Evolutionary conservation across 176 grass and related monocot species (phyloP).

Genomic region (Triticum urartu): DNA sequence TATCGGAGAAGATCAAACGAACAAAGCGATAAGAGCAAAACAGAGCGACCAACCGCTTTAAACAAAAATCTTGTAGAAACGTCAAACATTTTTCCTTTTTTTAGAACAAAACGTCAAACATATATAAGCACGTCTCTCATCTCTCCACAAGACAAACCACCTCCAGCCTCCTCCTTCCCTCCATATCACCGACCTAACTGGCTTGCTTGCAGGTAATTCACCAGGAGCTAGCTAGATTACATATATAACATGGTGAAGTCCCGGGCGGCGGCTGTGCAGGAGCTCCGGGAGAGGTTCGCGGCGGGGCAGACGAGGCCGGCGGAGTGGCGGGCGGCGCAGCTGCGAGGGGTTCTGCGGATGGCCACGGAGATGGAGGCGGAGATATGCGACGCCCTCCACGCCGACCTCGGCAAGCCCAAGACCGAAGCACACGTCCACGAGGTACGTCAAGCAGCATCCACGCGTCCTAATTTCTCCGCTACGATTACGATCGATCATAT

Average conservation of each 20-base stretch:
- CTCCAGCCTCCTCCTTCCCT: neutral
- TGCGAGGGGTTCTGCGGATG: slow-evolving; percentile 50
- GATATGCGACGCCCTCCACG: slow-evolving; percentile 53
- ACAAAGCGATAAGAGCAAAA: neutral
- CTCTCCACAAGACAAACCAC: neutral
- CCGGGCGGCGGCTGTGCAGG: slow-evolving; percentile 27
- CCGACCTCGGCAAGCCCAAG: slow-evolving; percentile 65
- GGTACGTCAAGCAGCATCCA: neutral
- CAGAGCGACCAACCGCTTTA: neutral
- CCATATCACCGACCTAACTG: neutral
- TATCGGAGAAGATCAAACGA: neutral
- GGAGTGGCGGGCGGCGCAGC: slow-evolving; percentile 67
- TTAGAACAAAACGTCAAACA: neutral
- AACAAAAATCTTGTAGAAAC: too few species aligned
- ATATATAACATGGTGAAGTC: neutral
- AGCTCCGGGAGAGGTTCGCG: slow-evolving; percentile 40
- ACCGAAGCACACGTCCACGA: slow-evolving; percentile 69
- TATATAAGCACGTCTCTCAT: slow-evolving; percentile 7
- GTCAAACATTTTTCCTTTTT: too few species aligned
- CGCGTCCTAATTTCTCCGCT: neutral
- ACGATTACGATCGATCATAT: neutral
- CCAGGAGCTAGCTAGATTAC: neutral
- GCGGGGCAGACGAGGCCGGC: slow-evolving; percentile 51
- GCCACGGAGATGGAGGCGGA: slow-evolving; percentile 62
- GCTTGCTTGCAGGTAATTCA: neutral